Percentiles rank a stretch among this genome's conserved stretches.
Evolutionary conservation across 2,329 filamentous ascomycete species (phyloP).

Genomic region (Diplodia scrobiculata): DNA sequence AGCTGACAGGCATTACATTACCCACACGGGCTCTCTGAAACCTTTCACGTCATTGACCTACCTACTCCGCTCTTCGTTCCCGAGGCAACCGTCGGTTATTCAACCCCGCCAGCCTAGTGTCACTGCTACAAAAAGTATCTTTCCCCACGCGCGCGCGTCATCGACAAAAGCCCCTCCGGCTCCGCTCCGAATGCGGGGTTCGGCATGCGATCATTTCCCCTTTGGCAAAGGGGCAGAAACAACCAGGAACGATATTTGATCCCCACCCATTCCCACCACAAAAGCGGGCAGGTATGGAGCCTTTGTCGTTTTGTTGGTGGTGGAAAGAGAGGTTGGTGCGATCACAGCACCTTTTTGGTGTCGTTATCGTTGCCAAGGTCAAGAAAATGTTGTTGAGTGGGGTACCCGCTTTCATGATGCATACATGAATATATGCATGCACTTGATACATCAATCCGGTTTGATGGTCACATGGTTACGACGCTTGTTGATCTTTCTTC

Average conservation of each 20-base stretch:
- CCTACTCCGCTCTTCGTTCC: not conserved
- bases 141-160: slow-evolving; percentile 1
- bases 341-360: not conserved
- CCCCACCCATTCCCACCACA: not conserved
- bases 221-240: not conserved
- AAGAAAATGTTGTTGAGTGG: not conserved
- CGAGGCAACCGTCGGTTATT: slow-evolving; percentile 12
- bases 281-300: not conserved
- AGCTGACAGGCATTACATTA: too few relatives aligned
- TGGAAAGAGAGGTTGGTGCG: not conserved
- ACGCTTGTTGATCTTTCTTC: not conserved
- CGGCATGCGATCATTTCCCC: not conserved
- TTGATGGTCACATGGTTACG: not conserved
- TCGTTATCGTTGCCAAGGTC: not conserved
- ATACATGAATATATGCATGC: not conserved
- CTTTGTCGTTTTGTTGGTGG: not conserved
- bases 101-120: not conserved
- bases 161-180: not conserved
- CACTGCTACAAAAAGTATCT: too few relatives aligned
- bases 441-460: not conserved
- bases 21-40: not conserved
- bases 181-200: slow-evolving; percentile 3
- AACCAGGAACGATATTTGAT: not conserved
- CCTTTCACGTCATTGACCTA: not conserved
- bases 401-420: not conserved